Evolutionary conservation across 192 early-diverging fungal genomes (phyloP).

Genomic region (Glomus cerebriforme): DNA sequence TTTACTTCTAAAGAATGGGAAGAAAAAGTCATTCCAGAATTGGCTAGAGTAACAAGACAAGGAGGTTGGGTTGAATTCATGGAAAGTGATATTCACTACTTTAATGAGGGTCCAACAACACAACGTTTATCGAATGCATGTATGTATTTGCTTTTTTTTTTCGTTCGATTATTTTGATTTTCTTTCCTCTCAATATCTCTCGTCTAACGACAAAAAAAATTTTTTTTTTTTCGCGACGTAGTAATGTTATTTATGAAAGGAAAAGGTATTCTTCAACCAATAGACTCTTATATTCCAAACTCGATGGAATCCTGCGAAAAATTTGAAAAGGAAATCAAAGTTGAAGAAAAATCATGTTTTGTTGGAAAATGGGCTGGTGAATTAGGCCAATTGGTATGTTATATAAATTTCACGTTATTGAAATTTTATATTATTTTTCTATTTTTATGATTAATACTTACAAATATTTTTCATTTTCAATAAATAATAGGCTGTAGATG

Average conservation of each 20-base stretch:
- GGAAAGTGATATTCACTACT: constrained; percentile 21
- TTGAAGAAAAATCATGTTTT: not conserved
- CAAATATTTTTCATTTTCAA: not conserved
- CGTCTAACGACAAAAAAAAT: not conserved
- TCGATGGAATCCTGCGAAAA: not conserved
- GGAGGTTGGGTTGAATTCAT: constrained; percentile 35
- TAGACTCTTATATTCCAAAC: not conserved
- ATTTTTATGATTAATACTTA: too few species aligned
- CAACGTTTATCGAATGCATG: constrained; percentile 2
- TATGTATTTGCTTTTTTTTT: constrained; percentile 13
- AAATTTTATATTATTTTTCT: too few species aligned
- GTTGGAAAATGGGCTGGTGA: constrained; percentile 28
- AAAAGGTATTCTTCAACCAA: constrained; percentile 8
- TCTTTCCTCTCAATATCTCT: not conserved
- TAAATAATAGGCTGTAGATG: constrained; percentile 23
- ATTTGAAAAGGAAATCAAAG: not conserved
- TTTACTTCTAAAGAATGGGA: constrained; percentile 10
- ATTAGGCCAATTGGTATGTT: constrained; percentile 26
- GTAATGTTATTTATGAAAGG: constrained; percentile 8
- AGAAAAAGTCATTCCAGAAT: constrained; percentile 22
- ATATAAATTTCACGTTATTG: not conserved
- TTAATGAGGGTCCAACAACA: constrained; percentile 18
- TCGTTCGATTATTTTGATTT: not conserved
- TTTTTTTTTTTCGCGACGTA: not conserved
- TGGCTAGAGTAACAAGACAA: constrained; percentile 22